Evolutionary conservation across 371 early-diverging fungal genomes (phyloP).

Genomic region (Nosema muscidifuracis): DNA sequence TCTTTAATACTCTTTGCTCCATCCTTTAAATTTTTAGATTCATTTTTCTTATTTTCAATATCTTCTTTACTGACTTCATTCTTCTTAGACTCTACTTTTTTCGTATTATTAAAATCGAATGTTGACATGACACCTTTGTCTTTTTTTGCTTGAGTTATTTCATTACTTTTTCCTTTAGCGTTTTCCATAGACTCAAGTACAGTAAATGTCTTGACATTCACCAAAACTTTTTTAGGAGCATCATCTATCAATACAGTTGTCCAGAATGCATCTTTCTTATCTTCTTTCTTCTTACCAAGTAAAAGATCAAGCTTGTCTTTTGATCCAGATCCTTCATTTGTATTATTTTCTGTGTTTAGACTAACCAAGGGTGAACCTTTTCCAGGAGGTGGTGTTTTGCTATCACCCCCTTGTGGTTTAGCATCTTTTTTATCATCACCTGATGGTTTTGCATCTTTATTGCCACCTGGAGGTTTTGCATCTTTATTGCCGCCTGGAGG

Average conservation of each 20-base stretch:
- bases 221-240: not conserved
- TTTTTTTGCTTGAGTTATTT: not conserved
- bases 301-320: not conserved
- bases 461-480: not conserved
- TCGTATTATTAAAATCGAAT: too few relatives aligned
- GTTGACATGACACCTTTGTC: not conserved
- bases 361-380: conserved; percentile 3
- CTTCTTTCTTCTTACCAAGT: not conserved
- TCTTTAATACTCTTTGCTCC: conserved; percentile 29
- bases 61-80: too few relatives aligned
- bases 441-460: too few relatives aligned
- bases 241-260: not conserved
- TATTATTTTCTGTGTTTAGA: not conserved
- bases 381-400: not conserved
- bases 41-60: not conserved
- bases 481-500: too few relatives aligned
- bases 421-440: not conserved
- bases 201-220: conserved; percentile 3
- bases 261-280: not conserved
- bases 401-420: not conserved
- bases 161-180: too few relatives aligned
- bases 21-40: not conserved
- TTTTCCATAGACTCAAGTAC: conserved; percentile 5
- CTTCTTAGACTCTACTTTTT: too few relatives aligned
- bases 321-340: not conserved